phyloP scores from a whole-genome alignment of 352 stramenopile species.

The Pythium myriotylum region DNA sequence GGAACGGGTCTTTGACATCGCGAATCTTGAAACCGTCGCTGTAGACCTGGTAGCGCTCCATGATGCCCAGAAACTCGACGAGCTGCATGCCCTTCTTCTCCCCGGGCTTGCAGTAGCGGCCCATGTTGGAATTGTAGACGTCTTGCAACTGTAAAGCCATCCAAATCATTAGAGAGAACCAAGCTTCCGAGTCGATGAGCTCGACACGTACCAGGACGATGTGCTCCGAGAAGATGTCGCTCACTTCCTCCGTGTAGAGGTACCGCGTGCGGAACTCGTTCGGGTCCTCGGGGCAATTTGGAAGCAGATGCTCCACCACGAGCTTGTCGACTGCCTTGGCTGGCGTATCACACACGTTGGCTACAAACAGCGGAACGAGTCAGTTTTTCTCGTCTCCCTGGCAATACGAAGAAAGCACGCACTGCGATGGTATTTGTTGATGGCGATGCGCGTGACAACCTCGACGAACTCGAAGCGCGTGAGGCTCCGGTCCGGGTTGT shows the following conservation, averaged over 20 bases:
- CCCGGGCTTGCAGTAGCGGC: conserved; percentile 67
- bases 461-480: conserved; percentile 83
- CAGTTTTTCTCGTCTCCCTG: not conserved
- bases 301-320: conserved; percentile 55
- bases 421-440: conserved; percentile 80
- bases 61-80: conserved; percentile 61
- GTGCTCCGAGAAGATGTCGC: conserved; percentile 72
- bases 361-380: conserved; percentile 29
- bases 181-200: too few relatives aligned
- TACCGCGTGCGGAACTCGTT: conserved; percentile 76
- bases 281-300: conserved; percentile 50
- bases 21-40: conserved; percentile 62
- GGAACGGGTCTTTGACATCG: conserved; percentile 70
- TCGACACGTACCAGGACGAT: conserved; percentile 54
- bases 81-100: conserved; percentile 83
- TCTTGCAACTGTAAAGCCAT: conserved; percentile 82
- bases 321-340: conserved; percentile 76
- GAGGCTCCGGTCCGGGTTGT: conserved; percentile 78
- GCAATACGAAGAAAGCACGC: conserved; percentile 6
- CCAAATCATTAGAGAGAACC: too few relatives aligned
- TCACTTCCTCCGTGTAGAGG: conserved; percentile 78
- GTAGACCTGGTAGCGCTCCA: conserved; percentile 70
- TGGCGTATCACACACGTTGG: conserved; percentile 62
- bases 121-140: conserved; percentile 75
- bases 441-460: conserved; percentile 71